A percentile compares a stretch with the other conserved stretches of the same genome.
phyloP scores from a whole-genome alignment of 805 yeast genomes.

The Gaillardinia entomophila region DNA sequence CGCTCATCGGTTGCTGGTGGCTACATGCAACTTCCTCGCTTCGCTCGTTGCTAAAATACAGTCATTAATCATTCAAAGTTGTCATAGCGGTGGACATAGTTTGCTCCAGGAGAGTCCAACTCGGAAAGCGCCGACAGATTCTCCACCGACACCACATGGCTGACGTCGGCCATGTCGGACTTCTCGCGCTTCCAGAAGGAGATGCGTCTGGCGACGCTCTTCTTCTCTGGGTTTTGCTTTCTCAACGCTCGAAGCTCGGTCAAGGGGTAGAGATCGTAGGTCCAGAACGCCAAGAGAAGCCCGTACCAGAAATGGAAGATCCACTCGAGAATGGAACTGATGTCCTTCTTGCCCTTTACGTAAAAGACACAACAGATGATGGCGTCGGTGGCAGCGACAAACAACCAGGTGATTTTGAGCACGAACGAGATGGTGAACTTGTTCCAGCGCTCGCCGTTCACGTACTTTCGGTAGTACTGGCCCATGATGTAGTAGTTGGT shows the following conservation, averaged over 20 bases:
- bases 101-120: background rate
- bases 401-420: conserved; percentile 18
- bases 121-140: background rate
- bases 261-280: conserved; percentile 22
- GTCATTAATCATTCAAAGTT: no score
- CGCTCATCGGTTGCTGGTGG: no score
- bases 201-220: background rate
- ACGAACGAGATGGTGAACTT: conserved; percentile 22
- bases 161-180: background rate
- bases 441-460: conserved; percentile 23
- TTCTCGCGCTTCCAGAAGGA: background rate
- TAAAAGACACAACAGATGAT: conserved; percentile 15
- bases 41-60: no score
- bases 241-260: conserved; percentile 8
- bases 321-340: conserved; percentile 20
- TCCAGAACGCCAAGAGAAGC: conserved; percentile 19
- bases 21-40: no score
- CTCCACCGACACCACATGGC: background rate
- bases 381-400: conserved; percentile 15
- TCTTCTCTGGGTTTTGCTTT: background rate
- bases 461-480: conserved; percentile 20
- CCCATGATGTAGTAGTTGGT: conserved; percentile 25
- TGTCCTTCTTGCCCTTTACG: conserved; percentile 9
- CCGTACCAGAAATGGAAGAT: conserved; percentile 24
- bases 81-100: background rate